Conservation (phyloP, 805 yeast species). For the Jamesozyma gamospora region DNA sequence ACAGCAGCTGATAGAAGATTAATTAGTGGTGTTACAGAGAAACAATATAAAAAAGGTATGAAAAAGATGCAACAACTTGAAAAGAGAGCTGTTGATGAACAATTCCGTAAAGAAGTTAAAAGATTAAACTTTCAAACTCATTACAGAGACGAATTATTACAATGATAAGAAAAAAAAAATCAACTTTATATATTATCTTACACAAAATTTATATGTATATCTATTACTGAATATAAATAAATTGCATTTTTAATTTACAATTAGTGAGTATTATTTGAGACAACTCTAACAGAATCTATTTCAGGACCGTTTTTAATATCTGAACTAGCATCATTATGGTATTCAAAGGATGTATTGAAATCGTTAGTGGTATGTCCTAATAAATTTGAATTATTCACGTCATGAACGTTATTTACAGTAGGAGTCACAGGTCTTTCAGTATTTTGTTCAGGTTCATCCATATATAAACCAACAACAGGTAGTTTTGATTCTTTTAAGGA, state of each 20-base stretch:
- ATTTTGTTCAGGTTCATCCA: conserved; percentile 5
- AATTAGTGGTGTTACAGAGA: conserved; percentile 51
- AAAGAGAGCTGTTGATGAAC: conserved; percentile 35
- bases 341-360: conserved; percentile 2
- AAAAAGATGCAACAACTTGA: conserved; percentile 35
- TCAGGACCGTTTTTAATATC: conserved; percentile 3
- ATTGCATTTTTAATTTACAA: not conserved
- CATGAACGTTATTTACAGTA: not conserved
- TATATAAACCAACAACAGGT: conserved; percentile 5
- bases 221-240: not conserved
- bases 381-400: not conserved
- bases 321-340: conserved; percentile 9
- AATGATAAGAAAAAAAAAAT: conserved; percentile 10
- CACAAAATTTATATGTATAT: no score
- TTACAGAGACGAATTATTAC: conserved; percentile 63
- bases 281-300: not conserved
- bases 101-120: conserved; percentile 46
- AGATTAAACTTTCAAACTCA: conserved; percentile 77
- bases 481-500: conserved; percentile 4
- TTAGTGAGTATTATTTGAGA: not conserved
- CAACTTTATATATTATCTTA: no score
- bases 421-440: not conserved
- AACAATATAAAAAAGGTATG: conserved; percentile 40
- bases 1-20: conserved; percentile 65
- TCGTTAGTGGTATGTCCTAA: not conserved